phyloP scores from a whole-genome alignment of 1,284 basidiomycete genomes.

The Naganishia cerealis region DNA sequence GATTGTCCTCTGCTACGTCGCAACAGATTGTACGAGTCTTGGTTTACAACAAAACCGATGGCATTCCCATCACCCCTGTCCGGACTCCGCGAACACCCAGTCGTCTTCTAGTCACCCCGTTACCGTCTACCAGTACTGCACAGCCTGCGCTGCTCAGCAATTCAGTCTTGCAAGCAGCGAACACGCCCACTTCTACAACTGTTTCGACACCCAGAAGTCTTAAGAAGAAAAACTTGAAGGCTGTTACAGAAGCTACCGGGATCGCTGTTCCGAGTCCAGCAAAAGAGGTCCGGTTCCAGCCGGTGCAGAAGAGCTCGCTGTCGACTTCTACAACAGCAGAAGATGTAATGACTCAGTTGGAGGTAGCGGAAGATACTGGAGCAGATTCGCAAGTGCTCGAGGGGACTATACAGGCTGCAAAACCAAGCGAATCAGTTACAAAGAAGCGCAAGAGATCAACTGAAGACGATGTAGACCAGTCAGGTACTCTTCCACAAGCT shows the following conservation, averaged over 20 bases:
- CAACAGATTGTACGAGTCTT: conserved; percentile 11
- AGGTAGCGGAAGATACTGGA: neutral
- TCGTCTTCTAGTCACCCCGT: neutral
- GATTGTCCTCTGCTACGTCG: conserved; percentile 2
- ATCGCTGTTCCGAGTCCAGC: conserved; percentile 1
- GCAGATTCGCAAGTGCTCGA: neutral
- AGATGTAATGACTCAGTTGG: conserved; percentile 1
- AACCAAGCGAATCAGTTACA: neutral
- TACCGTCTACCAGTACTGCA: neutral
- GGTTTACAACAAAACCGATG: conserved; percentile 18
- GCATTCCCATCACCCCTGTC: conserved; percentile 8
- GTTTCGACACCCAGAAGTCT: neutral
- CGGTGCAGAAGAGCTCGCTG: conserved; percentile 14
- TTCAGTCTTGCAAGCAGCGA: neutral
- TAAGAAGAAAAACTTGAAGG: neutral
- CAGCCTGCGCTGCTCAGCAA: neutral
- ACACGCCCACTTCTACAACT: neutral
- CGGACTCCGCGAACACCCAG: neutral
- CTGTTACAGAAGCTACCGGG: neutral
- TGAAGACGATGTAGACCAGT: neutral
- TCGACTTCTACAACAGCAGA: conserved; percentile 18
- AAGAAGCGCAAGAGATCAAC: neutral
- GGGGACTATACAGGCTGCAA: neutral
- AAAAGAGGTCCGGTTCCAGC: conserved; percentile 1
- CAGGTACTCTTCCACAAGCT: neutral